Base-by-base conservation (phyloP, 768 basidiomycete genomes). In the Lentinus brumalis region DNA sequence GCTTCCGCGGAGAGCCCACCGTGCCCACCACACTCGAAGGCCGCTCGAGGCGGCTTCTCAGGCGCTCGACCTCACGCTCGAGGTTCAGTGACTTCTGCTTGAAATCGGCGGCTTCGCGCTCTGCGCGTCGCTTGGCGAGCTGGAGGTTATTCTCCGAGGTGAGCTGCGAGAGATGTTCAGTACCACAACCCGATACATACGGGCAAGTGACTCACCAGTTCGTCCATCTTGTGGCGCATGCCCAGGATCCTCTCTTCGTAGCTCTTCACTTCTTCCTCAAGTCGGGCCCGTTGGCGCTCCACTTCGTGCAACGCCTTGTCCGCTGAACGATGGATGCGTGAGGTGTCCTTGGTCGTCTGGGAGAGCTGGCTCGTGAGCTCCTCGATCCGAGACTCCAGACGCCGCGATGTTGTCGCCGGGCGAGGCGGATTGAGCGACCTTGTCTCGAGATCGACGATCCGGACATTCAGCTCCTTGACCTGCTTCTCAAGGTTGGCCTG, bases 401-500 rank as follows among this genome's bases (percentile, higher is more conserved):
- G 83, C 42, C 86, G 79, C 49, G 85, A 81, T 1, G 78, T 77
- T 8, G 69, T 61, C 5, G 80, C 76, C 5, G 86, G 79, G 39
- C 87, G 81, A 14, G 87, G 83, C n/a, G 83, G 80, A 65, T 75
- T 88, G 63, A 92, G 86, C 5, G 91, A 87, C 68, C 80, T 89
- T 1, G 92, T 91, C 72, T 92, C 92, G 16, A 94, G 79, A 68
- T 94, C 92, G 9, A 91, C 86, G 57, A 94, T 86, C 42, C 87
- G 88, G 44, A 92, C 83, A 62, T 92, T 92, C 35, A 94, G 75
- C 53, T 94, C 93, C 69, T 92, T 93, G 69, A 90, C 80, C 69
- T 92, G 89, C 69, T 92, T 94, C 77, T 94, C 92, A 16, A 95
- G 78, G 63, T 81, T 85, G 11, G 90, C 91, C 93, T 95, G 60